Base-by-base conservation (phyloP, 129 eudicot species). In the Chrysanthemum makinoi region DNA sequence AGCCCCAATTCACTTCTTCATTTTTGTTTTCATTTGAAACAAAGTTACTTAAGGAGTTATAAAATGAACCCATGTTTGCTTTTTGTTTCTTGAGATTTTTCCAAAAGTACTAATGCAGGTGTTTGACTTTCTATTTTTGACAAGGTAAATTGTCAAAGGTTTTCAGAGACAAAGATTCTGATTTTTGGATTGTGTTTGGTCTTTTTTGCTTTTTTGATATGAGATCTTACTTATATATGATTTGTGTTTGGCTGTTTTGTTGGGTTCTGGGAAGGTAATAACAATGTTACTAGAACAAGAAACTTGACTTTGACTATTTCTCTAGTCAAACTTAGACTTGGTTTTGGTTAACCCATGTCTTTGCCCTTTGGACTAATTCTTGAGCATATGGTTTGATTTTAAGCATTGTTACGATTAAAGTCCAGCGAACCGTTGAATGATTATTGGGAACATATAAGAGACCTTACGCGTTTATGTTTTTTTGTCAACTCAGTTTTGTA, bases 211-310 rank as follows among this genome's bases (percentile, higher is more conserved):
- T 20, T 44, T 2, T 52, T 18, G 75, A 68, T 76, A 39, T 46
- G 35, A 20, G 54, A 48, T 70, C 9, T 19, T 44, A 30, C 77
- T 64, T 78, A 16, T 78, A 78, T 54, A 78, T 78, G 73, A 65
- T 55, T 46, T 71, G 73, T 46, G 24, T 55, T 63, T 57, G 60
- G 69, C 72, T 16, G 20, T 44, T 63, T 78, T 71, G 68, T 78
- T 71, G 72, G 81, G 20, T 78, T 78, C 81, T 70, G 17, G 62
- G 72, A 71, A 78, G 61, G 77, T 46, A 26, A 44, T 50, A 2
- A 4, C 1, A 2, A 12, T 33, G 49, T 4, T 10, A 16, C 28
- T 30, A 18, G 54, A 62, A 57, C 66, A 71, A 17, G 20, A 62
- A 49, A 10, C 13, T 66, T 66, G 79, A 75, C 67, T 13, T 66